phyloP scores from a whole-genome alignment of 352 stramenopile genomes.

The Phytophthora pistaciae region DNA sequence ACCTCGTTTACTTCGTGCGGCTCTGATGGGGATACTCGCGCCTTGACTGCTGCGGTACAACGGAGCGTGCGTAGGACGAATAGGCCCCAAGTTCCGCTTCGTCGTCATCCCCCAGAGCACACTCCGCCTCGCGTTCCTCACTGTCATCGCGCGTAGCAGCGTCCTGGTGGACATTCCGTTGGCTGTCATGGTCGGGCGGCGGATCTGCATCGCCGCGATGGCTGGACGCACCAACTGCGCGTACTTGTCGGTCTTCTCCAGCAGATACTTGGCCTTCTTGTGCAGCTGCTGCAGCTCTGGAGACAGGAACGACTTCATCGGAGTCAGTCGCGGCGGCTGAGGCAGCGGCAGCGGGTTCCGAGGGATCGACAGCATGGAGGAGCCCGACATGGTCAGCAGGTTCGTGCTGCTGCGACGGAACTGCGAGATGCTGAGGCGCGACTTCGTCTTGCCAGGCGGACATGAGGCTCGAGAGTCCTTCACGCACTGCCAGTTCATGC shows the following conservation, averaged over 20 bases:
- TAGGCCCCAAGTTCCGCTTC: neutral
- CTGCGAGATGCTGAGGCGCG: neutral
- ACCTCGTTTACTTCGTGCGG: neutral
- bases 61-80: neutral
- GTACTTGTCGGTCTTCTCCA: neutral
- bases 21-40: neutral
- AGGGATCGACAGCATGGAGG: constrained; percentile 1
- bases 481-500: constrained; percentile 11
- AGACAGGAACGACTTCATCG: neutral
- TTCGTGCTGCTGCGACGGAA: neutral
- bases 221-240: neutral
- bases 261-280: constrained; percentile 1
- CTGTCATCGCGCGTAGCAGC: neutral
- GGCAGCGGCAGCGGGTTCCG: neutral
- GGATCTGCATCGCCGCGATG: neutral
- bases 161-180: neutral
- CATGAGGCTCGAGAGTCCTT: neutral
- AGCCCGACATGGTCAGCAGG: neutral
- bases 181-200: neutral
- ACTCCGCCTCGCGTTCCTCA: neutral
- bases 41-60: neutral
- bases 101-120: neutral
- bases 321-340: neutral
- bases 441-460: neutral
- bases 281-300: neutral